Evolutionary conservation across 257 asterid species (phyloP), one percentile per base, ranked within the genome.

Genomic region (Ballota nigra): DNA sequence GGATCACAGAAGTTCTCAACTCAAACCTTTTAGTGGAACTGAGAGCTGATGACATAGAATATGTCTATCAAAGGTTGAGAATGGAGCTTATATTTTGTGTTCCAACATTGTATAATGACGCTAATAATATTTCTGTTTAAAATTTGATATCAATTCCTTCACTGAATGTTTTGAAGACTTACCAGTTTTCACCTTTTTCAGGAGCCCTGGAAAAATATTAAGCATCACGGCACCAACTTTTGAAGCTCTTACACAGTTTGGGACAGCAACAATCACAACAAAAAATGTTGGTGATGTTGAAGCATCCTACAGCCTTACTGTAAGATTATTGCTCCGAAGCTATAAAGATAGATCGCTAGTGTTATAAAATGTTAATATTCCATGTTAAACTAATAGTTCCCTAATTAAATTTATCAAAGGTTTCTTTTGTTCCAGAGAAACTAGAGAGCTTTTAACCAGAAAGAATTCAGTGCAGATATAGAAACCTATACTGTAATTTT

Each of bases 261-360:
- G 99, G 69, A 83, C 89, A 20, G 97, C 97, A 76, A 88, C 85
- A 68, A 88, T 95, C 79, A 85, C 96, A 61, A 92, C 98, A 5
- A 85, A 86, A 80, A 95, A 95, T 79, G 68, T 87, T 65, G 98
- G 99, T 28, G 91, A 88, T 75, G 82, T 95, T 45, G 99, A 95
- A 87, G 98, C 99, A n/a, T 95, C 99, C 58, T 95, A 95, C 78
- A 95, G 98, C 85, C 92, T 95, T 52, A 92, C 99, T 66, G 99
- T 95, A 84, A 62, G 77, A 74, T 49, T 41, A 16, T 28, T 72
- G 51, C 72, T 56, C 59, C 15, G 63, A 40, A 61, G 29, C 38
- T 66, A 7, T 63, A 4, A 23, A 60, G 16, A 75, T 71, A 43
- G 18, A 43, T 52, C 4, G 19, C 15, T 31, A 29, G n/a, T 43